Evolutionary conservation across 148 eudicot species (phyloP).

Genomic region (Cornus controversa): DNA sequence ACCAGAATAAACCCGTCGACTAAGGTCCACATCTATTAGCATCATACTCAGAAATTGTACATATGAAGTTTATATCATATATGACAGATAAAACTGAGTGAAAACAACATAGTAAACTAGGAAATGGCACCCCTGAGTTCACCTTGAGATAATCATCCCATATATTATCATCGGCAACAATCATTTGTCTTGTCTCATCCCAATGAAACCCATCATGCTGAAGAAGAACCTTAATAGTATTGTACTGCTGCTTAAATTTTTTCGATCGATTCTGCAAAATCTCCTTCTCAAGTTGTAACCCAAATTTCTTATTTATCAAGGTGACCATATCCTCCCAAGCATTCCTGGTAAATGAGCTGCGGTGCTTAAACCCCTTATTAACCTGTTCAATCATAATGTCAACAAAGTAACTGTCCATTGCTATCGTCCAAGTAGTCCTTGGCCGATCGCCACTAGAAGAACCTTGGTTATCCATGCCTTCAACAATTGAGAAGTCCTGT

Average conservation of each 20-base stretch:
- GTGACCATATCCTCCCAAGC: neutral
- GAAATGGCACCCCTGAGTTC: neutral
- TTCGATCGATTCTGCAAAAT: neutral
- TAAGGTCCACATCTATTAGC: neutral
- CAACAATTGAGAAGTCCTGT: neutral
- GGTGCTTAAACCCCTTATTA: neutral
- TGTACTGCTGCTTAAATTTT: conserved; percentile 1
- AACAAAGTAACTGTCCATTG: neutral
- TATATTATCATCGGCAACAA: neutral
- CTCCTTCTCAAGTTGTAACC: neutral
- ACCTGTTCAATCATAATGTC: neutral
- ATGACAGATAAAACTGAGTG: neutral
- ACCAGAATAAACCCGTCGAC: neutral
- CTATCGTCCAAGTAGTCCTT: neutral
- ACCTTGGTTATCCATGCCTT: conserved; percentile 3
- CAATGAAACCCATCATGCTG: neutral
- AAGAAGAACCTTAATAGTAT: neutral
- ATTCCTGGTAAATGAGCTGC: conserved; percentile 1
- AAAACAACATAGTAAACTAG: too few relatives aligned
- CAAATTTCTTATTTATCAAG: neutral
- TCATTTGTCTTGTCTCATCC: neutral
- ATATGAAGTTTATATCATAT: neutral
- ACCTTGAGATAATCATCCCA: neutral
- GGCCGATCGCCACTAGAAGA: neutral
- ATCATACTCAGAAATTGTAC: neutral